Evolutionary conservation across 108 stramenopile species (phyloP).

Genomic region (Cyclostephanos tholiformis): DNA sequence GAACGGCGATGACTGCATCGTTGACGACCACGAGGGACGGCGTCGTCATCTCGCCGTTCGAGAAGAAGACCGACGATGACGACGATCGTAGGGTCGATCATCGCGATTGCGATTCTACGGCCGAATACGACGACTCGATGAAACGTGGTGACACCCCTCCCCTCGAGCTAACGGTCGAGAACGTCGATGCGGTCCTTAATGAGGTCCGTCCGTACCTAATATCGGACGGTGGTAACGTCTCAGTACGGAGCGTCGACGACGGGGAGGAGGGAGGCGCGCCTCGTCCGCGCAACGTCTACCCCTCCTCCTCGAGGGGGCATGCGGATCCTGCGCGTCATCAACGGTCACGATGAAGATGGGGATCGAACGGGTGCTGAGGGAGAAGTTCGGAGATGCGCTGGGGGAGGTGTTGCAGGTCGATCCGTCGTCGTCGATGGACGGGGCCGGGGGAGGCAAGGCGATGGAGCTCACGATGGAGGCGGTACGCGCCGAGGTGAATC

Average conservation of each 20-base stretch:
- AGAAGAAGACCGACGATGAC: conserved; percentile 25
- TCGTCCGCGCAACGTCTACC: conserved; percentile 81
- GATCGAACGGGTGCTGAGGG: conserved; percentile 92
- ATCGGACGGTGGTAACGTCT: too few relatives aligned
- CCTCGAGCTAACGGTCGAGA: too few relatives aligned
- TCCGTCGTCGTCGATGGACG: conserved; percentile 44
- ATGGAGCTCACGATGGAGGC: conserved; percentile 60
- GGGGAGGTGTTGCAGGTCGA: conserved; percentile 81
- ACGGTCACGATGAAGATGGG: conserved; percentile 99
- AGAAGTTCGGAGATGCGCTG: conserved; percentile 79
- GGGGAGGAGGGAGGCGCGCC: too few relatives aligned
- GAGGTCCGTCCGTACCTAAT: too few relatives aligned
- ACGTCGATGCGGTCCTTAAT: too few relatives aligned
- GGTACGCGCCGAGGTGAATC: conserved; percentile 72
- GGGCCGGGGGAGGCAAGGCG: conserved; percentile 43
- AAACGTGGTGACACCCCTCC: too few relatives aligned
- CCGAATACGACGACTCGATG: too few relatives aligned
- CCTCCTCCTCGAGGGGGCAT: conserved; percentile 94
- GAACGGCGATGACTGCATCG: too few relatives aligned
- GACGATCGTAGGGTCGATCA: not conserved
- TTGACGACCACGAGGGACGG: too few relatives aligned
- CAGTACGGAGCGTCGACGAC: too few relatives aligned
- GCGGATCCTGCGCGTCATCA: conserved; percentile 85
- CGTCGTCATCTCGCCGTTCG: too few relatives aligned
- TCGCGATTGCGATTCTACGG: conserved; percentile 7